A percentile compares a stretch with the other conserved stretches of the same genome.
phyloP scores from a whole-genome alignment of 83 land plant genomes.

The Picea abies region DNA sequence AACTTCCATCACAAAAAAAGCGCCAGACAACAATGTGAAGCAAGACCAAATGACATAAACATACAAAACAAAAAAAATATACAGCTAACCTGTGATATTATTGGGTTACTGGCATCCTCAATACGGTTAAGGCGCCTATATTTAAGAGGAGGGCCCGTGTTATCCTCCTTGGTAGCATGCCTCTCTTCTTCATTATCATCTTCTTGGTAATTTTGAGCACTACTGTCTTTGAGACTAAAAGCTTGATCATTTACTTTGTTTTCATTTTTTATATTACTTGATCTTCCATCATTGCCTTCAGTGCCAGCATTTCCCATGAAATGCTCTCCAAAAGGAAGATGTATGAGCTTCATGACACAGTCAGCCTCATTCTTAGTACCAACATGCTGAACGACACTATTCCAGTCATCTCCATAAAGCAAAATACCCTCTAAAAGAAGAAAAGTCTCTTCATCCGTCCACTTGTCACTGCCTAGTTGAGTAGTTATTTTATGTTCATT shows the following conservation, averaged over 20 bases:
- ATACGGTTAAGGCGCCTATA: constrained; percentile 19
- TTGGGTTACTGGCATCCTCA: constrained; percentile 28
- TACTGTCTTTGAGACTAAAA: constrained; percentile 15
- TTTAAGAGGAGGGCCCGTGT: constrained; percentile 38
- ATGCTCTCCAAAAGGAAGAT: constrained; percentile 58
- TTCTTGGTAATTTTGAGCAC: constrained; percentile 13
- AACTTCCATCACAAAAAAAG: neutral
- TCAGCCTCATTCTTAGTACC: constrained; percentile 50
- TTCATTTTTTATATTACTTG: constrained; percentile 7
- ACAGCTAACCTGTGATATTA: constrained; percentile 55
- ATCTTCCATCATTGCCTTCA: neutral
- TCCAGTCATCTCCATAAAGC: constrained; percentile 49
- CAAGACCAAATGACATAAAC: neutral
- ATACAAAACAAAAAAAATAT: neutral
- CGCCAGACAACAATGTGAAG: neutral
- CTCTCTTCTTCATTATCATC: constrained; percentile 7
- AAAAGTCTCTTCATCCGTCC: constrained; percentile 66
- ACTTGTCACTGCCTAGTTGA: constrained; percentile 19
- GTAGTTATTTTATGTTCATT: constrained; percentile 9
- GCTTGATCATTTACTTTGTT: constrained; percentile 17
- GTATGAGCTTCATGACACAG: constrained; percentile 48
- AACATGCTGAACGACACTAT: constrained; percentile 41
- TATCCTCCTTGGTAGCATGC: constrained; percentile 23
- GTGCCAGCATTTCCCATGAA: constrained; percentile 27
- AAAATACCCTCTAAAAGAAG: constrained; percentile 68